Evolutionary conservation across 2,329 filamentous ascomycete genomes (phyloP).

Genomic region (Talaromyces rugulosus): DNA sequence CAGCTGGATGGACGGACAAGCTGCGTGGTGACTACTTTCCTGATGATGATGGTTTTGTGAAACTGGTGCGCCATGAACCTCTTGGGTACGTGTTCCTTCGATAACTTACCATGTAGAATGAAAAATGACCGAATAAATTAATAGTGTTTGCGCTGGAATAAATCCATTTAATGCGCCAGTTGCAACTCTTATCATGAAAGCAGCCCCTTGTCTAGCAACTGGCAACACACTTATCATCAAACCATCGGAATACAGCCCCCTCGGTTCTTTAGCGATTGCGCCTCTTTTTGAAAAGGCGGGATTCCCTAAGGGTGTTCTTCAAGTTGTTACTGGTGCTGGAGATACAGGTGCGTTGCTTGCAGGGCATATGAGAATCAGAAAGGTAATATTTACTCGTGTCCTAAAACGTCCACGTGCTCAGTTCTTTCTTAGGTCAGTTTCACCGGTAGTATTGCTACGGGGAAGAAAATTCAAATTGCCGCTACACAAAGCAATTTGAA

Average conservation of each 20-base stretch:
- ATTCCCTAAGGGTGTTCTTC: conserved; percentile 4
- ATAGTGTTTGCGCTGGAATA: conserved; percentile 15
- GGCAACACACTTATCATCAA: conserved; percentile 67
- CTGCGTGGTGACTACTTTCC: conserved; percentile 12
- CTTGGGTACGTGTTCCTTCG: conserved; percentile 17
- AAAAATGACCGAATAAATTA: conserved; percentile 10
- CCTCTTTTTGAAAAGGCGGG: conserved; percentile 2
- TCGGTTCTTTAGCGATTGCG: conserved; percentile 10
- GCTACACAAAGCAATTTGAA: conserved; percentile 41
- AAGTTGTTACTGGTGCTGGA: conserved; percentile 4
- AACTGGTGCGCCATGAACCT: conserved; percentile 13
- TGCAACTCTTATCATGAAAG: conserved; percentile 45
- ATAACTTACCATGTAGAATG: conserved; percentile 2
- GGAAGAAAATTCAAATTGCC: conserved; percentile 38
- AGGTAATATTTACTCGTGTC: conserved; percentile 28
- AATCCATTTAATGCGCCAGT: conserved; percentile 16
- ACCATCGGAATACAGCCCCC: conserved; percentile 57
- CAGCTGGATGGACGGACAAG: conserved; percentile 13
- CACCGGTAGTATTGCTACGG: conserved; percentile 36
- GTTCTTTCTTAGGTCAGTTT: conserved; percentile 38
- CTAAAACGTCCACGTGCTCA: conserved; percentile 32
- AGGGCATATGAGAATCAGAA: conserved; percentile 33
- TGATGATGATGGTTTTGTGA: conserved; percentile 12
- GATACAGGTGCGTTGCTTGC: conserved; percentile 9
- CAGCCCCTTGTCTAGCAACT: conserved; percentile 58